These are phyloP conservation scores for Deinandra increscens DNA, from an alignment of 129 eudicot species.

Conservation along the genomic window DNA sequence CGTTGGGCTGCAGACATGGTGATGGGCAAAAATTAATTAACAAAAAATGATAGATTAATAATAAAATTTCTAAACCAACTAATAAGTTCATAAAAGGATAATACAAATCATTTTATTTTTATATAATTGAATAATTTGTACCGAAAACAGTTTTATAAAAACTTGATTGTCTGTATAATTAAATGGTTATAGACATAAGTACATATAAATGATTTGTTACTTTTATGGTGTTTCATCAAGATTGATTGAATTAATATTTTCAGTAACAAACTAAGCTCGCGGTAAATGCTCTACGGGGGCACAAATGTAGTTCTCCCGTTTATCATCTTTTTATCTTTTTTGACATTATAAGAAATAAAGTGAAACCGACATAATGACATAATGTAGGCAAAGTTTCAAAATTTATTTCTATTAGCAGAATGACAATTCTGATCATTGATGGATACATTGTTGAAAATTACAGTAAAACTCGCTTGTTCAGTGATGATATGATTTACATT, in stretches of 20 bases:
- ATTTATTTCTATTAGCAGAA: neutral
- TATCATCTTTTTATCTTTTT: neutral
- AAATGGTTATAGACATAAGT: neutral
- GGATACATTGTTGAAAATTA: constrained; percentile 1
- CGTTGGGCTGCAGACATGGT: neutral
- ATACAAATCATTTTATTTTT: neutral
- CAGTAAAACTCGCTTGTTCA: neutral
- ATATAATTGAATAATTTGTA: neutral
- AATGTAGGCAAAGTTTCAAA: neutral
- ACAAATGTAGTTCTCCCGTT: neutral
- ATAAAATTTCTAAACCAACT: neutral
- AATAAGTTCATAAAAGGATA: neutral
- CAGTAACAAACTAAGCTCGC: neutral
- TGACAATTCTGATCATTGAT: neutral
- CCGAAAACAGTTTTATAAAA: neutral
- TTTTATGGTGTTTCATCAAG: neutral
- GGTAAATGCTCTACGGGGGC: neutral
- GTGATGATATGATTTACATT: constrained; percentile 7
- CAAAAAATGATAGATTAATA: neutral
- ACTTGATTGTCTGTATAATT: neutral
- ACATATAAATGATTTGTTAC: neutral
- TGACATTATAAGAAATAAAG: neutral
- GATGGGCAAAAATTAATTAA: neutral
- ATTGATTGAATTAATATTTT: neutral
- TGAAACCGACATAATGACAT: neutral